A percentile compares a stretch with the other conserved stretches of the same genome.
Evolutionary conservation across 208 protist species (phyloP).

Genomic region (Sergeia podlipaevii): DNA sequence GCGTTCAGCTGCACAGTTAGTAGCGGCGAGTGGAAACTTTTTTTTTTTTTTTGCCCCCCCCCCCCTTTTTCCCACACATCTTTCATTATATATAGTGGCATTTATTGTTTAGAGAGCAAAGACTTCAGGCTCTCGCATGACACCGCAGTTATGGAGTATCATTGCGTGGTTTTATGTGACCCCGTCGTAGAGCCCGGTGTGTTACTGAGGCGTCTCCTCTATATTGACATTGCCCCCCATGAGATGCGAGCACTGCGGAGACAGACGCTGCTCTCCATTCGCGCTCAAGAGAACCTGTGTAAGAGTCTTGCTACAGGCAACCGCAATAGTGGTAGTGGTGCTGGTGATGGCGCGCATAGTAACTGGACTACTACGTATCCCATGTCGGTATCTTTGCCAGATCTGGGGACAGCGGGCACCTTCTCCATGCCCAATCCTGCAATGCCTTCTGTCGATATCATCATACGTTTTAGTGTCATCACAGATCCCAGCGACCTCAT

Average conservation of each 20-base stretch:
- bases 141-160: constrained; percentile 38
- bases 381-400: constrained; percentile 8
- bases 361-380: constrained; percentile 7
- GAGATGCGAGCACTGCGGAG: constrained; percentile 14
- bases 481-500: constrained; percentile 17
- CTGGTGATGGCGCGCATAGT: neutral
- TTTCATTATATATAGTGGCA: neutral
- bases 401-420: neutral
- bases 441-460: constrained; percentile 47
- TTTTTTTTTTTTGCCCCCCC: constrained; percentile 13
- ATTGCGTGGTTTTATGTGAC: constrained; percentile 42
- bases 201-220: constrained; percentile 31
- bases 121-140: neutral
- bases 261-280: constrained; percentile 11
- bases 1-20: too few relatives aligned
- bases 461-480: constrained; percentile 26
- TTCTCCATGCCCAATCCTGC: constrained; percentile 40
- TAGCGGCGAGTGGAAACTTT: constrained; percentile 6
- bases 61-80: constrained; percentile 1
- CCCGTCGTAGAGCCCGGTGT: constrained; percentile 27
- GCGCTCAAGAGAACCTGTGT: constrained; percentile 1
- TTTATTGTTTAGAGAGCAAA: too few relatives aligned
- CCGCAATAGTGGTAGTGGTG: neutral
- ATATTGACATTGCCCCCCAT: constrained; percentile 14
- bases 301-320: constrained; percentile 5